Evolutionary conservation across 23 red algal genomes (phyloP).

Genomic region (Gracilaria vermiculophylla): DNA sequence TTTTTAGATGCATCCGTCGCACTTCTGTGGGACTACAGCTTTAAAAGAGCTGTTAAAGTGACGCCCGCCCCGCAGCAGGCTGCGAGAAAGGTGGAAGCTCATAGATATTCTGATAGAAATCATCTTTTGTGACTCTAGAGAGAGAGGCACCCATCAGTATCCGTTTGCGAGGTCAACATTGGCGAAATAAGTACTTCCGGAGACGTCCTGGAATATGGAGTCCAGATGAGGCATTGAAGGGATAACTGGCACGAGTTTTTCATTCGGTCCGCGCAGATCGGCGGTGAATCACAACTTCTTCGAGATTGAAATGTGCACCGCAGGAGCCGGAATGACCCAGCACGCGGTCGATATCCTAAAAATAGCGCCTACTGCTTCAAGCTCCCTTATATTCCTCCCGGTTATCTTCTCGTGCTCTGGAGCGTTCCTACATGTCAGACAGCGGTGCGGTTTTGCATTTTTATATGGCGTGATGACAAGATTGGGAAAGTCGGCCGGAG

Average conservation of each 20-base stretch:
- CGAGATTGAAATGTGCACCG: conserved; percentile 2
- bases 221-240: conserved; percentile 29
- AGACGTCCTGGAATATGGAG: no score
- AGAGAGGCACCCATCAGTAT: not conserved
- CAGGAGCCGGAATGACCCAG: conserved; percentile 31
- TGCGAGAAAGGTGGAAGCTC: not conserved
- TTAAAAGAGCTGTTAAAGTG: conserved; percentile 14
- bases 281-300: conserved; percentile 1
- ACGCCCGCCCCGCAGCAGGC: conserved; percentile 10
- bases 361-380: not conserved
- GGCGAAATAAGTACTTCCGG: no score
- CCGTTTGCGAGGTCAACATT: no score
- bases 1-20: conserved; percentile 1
- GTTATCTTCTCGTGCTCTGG: not conserved
- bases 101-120: conserved; percentile 5
- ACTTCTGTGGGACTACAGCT: not conserved
- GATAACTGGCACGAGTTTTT: not conserved
- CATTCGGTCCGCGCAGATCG: not conserved
- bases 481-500: not conserved
- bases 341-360: not conserved
- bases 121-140: conserved; percentile 3
- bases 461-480: not conserved
- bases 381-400: not conserved
- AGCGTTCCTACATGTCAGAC: not conserved
- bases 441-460: not conserved